These are phyloP conservation scores for Metschnikowia peoriensis DNA, from an alignment of 805 yeast genomes.

Conservation along the genomic window DNA sequence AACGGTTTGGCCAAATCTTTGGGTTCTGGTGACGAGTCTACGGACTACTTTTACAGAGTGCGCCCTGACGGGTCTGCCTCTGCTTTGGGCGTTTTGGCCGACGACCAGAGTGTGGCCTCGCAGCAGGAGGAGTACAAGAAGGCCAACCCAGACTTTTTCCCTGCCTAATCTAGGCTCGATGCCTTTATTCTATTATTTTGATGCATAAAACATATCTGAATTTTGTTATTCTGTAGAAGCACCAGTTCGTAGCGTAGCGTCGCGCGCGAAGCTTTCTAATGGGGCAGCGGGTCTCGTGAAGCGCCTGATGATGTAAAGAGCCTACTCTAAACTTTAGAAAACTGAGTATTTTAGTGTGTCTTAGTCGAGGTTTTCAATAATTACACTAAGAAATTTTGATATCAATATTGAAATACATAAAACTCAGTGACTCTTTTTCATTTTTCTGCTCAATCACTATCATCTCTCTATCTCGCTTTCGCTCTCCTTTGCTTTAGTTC, in stretches of 20 bases:
- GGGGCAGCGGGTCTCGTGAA: too few relatives aligned
- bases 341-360: too few relatives aligned
- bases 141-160: conserved; percentile 38
- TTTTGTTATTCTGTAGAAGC: neutral
- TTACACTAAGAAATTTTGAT: too few relatives aligned
- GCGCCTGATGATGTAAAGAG: too few relatives aligned
- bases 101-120: conserved; percentile 27
- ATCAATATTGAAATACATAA: too few relatives aligned
- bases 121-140: conserved; percentile 32
- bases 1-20: conserved; percentile 73
- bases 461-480: too few relatives aligned
- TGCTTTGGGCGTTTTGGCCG: conserved; percentile 34
- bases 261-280: too few relatives aligned
- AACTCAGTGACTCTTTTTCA: too few relatives aligned
- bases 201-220: conserved; percentile 1
- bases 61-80: conserved; percentile 41
- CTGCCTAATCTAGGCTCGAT: neutral
- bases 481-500: neutral
- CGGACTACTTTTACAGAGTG: conserved; percentile 37
- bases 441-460: too few relatives aligned
- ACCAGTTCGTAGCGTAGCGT: neutral
- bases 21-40: conserved; percentile 51
- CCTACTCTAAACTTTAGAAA: too few relatives aligned
- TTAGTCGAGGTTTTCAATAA: too few relatives aligned
- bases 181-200: neutral